Evolutionary conservation across 306 rosid species (phyloP), one percentile per base, ranked within the genome.

Genomic region (Casuarina cunninghamiana): DNA sequence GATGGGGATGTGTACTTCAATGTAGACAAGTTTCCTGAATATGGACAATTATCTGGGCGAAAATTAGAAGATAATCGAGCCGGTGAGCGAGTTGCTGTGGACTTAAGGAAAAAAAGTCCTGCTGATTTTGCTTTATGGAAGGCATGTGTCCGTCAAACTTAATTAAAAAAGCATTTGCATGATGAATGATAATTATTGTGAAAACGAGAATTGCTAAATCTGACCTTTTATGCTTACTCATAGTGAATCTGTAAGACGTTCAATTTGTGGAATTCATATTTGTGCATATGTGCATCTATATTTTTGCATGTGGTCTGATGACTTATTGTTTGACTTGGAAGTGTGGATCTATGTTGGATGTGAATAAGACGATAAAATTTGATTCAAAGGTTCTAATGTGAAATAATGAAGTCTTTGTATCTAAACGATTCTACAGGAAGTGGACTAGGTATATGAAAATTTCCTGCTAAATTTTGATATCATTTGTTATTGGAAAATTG

Each of bases 61-160:
- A 91, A 88, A 73, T 82, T 93, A 87, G 94, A 93, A 82, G 99
- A 93, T 81, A 95, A 95, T 78, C 91, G 97, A 81, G 97, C 99
- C 68, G 99, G 97, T 78, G 96, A 95, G 88, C 88, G 99, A 83
- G 96, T 95, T 75, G 91, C 90, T 85, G 86, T 95, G 79, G 99
- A 95, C 84, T 81, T 88, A 26, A 95, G 97, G 88, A 93, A 95
- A 93, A 87, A 84, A 87, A 81, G 93, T 80, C 97, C 97, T 73
- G 99, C 97, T 81, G 99, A 95, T 85, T 95, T 95, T 91, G 96
- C 99, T 79, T 87, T 95, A 63, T 95, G 99, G 97, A 93, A 95
- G 97, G 97, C 90, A 83, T 39, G 45, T 83, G 44, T 76, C 45
- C 46, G 71, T 43, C 67, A 76, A 5, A 49, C 48, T 76, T 73